A percentile compares a stretch with the other conserved stretches of the same genome.
phyloP scores from a whole-genome alignment of 257 asterid genomes.

The Ilex asprella region DNA sequence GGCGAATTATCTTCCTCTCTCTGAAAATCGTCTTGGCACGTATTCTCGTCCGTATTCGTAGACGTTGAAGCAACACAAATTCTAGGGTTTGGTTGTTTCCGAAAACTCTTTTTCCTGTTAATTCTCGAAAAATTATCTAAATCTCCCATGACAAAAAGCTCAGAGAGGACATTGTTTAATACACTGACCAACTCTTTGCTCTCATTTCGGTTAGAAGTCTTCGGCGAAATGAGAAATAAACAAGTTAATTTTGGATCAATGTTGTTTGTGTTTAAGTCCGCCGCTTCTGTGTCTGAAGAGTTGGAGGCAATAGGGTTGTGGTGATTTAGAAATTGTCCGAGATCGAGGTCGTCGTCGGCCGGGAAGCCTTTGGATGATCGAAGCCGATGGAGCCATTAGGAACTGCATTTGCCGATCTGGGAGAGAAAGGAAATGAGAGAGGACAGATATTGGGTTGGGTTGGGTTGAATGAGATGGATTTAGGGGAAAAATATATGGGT shows the following conservation, averaged over 20 bases:
- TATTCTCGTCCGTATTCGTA: slow-evolving; percentile 13
- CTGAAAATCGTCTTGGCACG: slow-evolving; percentile 20
- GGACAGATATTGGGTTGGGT: too few species aligned
- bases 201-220: slow-evolving; percentile 17
- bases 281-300: neutral
- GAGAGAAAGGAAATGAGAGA: too few species aligned
- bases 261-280: neutral
- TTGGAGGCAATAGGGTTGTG: slow-evolving; percentile 28
- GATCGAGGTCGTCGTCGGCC: slow-evolving; percentile 32
- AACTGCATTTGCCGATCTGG: slow-evolving; percentile 46
- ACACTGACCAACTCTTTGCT: slow-evolving; percentile 23
- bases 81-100: slow-evolving; percentile 76
- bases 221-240: neutral
- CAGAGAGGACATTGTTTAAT: slow-evolving; percentile 53
- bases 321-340: slow-evolving; percentile 43
- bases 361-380: slow-evolving; percentile 74
- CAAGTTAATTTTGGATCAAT: slow-evolving; percentile 2
- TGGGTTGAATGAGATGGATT: too few species aligned
- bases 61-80: slow-evolving; percentile 26
- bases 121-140: slow-evolving; percentile 14
- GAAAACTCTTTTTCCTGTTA: slow-evolving; percentile 33
- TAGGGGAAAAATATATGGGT: too few species aligned
- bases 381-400: slow-evolving; percentile 76
- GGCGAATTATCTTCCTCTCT: slow-evolving; percentile 10
- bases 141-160: slow-evolving; percentile 73